These are phyloP conservation scores for Verbascum thapsus DNA, from an alignment of 257 asterid genomes.

Conservation along the genomic window DNA sequence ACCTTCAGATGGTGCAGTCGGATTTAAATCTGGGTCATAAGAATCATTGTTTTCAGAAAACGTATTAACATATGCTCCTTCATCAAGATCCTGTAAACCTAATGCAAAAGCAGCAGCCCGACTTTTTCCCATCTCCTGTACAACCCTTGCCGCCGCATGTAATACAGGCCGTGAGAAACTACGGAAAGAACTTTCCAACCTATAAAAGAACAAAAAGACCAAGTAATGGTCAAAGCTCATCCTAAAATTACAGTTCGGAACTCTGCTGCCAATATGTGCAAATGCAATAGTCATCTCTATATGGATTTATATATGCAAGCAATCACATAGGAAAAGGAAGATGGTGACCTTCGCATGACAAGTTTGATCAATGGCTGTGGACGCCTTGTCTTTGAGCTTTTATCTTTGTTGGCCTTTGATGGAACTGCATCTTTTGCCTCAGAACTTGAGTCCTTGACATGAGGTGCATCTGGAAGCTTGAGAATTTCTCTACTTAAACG, in stretches of 20 bases:
- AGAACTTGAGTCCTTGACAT: conserved; percentile 62
- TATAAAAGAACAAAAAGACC: conserved; percentile 36
- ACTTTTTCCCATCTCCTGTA: conserved; percentile 98
- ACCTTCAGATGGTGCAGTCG: conserved; percentile 90
- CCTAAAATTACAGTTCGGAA: conserved; percentile 13
- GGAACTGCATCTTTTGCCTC: conserved; percentile 70
- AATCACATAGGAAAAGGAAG: conserved; percentile 30
- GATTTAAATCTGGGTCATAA: conserved; percentile 73
- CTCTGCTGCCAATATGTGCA: conserved; percentile 10
- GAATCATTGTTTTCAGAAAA: conserved; percentile 68
- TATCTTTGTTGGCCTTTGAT: conserved; percentile 73
- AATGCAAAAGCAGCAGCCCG: conserved; percentile 98
- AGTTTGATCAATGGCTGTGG: conserved; percentile 96
- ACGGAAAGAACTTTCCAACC: conserved; percentile 95
- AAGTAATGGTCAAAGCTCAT: conserved; percentile 18
- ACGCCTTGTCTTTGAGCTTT: conserved; percentile 76
- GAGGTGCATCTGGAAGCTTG: conserved; percentile 88
- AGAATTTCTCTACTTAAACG: conserved; percentile 91
- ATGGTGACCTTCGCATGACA: conserved; percentile 91
- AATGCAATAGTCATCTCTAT: neutral
- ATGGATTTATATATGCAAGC: conserved; percentile 15
- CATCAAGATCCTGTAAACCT: conserved; percentile 94
- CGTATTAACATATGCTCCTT: conserved; percentile 76
- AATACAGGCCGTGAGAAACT: conserved; percentile 95
- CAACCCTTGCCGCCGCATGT: conserved; percentile 98